Base-by-base conservation (phyloP, 1,139 yeast species). In the Geotrichum macrosporum region DNA sequence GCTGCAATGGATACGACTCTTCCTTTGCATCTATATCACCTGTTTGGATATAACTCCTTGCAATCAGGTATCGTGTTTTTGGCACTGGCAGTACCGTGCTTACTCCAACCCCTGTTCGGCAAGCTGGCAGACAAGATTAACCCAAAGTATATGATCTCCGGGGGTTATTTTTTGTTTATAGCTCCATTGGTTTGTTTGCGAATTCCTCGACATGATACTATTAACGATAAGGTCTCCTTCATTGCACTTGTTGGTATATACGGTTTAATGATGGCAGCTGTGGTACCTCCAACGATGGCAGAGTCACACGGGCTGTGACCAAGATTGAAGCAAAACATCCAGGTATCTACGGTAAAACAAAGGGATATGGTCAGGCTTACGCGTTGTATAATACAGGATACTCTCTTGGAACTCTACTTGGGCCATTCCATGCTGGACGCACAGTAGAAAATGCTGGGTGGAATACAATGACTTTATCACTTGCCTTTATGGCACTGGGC, bases 321-420 rank as follows among this genome's bases (percentile, higher is more conserved):
- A 47, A 42, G 4, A 54, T 57, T 13, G 68, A 63, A 29, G 42
- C 50, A 1, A 35, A 49, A 33, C 37, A 46, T 5, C 69, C 69
- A 1, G 67, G 67, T 4, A 48, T 50, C 8, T 57, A 61, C 35
- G 69, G 69, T 5, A 46, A 50, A 10, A 62, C 63, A 4, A 59
- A 59, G 35, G 69, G 67, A 4, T 58, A 54, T 34, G 69, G 67
- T 4, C 67, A 65, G 42, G 67, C 62, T 1, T 66, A 62, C 44
- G 68, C 65, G 2, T 49, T 63, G 19, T 63, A 62, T 52, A 66
- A 65, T 38, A 57, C 64, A 15, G 65, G 63, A 3, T 66, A 55
- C 42, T 57, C 68, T 1, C 41, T 64, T 2, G 70, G 70, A 1
- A 52, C 60, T 5, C 50, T 66, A 26, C 50, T 64, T 40, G 69